A percentile compares a stretch with the other conserved stretches of the same genome.
Conservation (phyloP, 805 yeast species). For the Wickerhamomyces canadensis region DNA sequence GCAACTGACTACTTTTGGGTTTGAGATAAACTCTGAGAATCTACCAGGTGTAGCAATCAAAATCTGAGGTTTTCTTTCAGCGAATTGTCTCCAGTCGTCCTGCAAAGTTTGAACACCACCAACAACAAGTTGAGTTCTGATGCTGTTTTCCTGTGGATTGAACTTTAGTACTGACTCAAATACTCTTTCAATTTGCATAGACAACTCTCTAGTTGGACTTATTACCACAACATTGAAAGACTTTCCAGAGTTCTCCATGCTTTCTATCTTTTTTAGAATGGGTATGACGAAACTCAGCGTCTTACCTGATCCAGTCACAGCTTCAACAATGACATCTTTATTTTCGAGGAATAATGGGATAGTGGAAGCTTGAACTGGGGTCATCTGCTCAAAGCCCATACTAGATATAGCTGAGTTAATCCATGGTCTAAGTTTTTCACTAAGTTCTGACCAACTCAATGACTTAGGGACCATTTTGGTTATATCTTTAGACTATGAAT, state of each 20-base stretch:
- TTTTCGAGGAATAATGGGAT: constrained; percentile 79
- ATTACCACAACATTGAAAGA: constrained; percentile 67
- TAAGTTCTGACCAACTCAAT: constrained; percentile 55
- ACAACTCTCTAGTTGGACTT: constrained; percentile 63
- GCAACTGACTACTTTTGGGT: constrained; percentile 47
- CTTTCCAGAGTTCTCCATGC: constrained; percentile 27
- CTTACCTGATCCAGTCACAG: constrained; percentile 98
- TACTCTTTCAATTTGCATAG: constrained; percentile 67
- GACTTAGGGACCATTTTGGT: constrained; percentile 34
- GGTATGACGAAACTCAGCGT: constrained; percentile 90
- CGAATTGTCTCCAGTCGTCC: constrained; percentile 63
- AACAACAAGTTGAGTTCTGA: constrained; percentile 56
- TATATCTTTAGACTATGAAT: background rate
- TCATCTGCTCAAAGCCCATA: constrained; percentile 75
- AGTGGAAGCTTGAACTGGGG: constrained; percentile 95
- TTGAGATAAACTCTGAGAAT: constrained; percentile 58
- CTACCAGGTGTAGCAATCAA: constrained; percentile 93
- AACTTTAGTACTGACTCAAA: constrained; percentile 52
- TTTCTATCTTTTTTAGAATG: constrained; percentile 56
- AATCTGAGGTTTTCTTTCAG: constrained; percentile 58
- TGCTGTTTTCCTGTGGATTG: constrained; percentile 43
- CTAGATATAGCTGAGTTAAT: constrained; percentile 60
- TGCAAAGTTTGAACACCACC: constrained; percentile 60
- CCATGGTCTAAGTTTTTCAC: constrained; percentile 62
- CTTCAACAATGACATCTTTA: constrained; percentile 95